A percentile compares a stretch with the other conserved stretches of the same genome.
These are phyloP conservation scores for Phytophthora sojae DNA, from an alignment of 352 stramenopile species.

Conservation along the genomic window DNA sequence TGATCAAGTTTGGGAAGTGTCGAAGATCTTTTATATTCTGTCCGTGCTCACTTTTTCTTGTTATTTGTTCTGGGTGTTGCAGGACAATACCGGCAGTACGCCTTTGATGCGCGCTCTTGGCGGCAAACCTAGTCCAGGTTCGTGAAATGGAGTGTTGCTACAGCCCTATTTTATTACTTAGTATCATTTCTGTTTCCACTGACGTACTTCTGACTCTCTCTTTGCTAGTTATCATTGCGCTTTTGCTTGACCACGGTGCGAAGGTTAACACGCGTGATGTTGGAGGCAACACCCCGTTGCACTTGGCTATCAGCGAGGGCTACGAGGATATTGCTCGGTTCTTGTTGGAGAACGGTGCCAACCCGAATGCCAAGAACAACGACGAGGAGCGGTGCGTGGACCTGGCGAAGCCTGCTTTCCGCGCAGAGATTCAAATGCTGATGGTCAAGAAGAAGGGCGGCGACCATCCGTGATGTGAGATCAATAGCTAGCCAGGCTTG, in stretches of 20 bases:
- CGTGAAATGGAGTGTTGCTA: not conserved
- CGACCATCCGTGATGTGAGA: constrained; percentile 4
- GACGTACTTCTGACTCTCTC: not conserved
- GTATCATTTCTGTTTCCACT: not conserved
- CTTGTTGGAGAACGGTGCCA: constrained; percentile 66
- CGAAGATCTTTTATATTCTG: not conserved
- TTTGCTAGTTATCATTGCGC: constrained; percentile 41
- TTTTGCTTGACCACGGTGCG: constrained; percentile 72
- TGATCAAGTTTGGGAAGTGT: constrained; percentile 6
- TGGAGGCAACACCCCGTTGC: constrained; percentile 73
- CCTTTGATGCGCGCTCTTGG: constrained; percentile 69
- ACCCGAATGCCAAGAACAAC: constrained; percentile 64
- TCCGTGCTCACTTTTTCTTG: not conserved
- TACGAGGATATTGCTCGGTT: constrained; percentile 69
- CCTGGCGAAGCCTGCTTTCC: constrained; percentile 56
- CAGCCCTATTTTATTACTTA: not conserved
- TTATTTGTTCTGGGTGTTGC: not conserved
- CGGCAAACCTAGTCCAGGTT: constrained; percentile 63
- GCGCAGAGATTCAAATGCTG: constrained; percentile 49
- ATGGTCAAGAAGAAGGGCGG: constrained; percentile 29
- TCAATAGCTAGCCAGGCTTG: not conserved
- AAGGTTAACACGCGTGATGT: constrained; percentile 65
- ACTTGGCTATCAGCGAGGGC: constrained; percentile 72
- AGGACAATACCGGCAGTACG: constrained; percentile 74
- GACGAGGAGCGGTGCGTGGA: constrained; percentile 64